These are phyloP conservation scores for Termitomyces titanicus DNA, from an alignment of 768 basidiomycete species.

Conservation along the genomic window DNA sequence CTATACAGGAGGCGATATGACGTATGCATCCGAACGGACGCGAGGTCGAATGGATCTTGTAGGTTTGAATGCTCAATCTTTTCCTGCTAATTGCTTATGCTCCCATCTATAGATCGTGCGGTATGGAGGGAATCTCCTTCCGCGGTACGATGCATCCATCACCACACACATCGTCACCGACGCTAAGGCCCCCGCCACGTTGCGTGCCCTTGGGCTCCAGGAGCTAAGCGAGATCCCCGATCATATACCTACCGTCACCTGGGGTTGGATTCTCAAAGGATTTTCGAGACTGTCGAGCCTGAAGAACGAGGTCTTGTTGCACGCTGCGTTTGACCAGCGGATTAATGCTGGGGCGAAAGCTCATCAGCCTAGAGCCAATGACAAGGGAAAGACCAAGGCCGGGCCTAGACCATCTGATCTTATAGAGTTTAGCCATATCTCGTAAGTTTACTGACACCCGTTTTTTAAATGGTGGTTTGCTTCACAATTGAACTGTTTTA, in stretches of 20 bases:
- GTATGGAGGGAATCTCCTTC: constrained; percentile 59
- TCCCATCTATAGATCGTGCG: constrained; percentile 47
- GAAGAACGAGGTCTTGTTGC: constrained; percentile 34
- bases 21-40: constrained; percentile 46
- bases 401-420: constrained; percentile 1
- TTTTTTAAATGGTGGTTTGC: background rate
- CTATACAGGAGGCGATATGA: constrained; percentile 58
- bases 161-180: constrained; percentile 73
- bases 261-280: constrained; percentile 56
- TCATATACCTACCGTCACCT: constrained; percentile 61
- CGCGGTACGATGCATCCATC: constrained; percentile 48
- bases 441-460: constrained; percentile 30
- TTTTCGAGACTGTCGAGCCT: constrained; percentile 21
- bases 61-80: constrained; percentile 24
- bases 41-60: constrained; percentile 60
- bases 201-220: constrained; percentile 46
- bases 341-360: constrained; percentile 39
- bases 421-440: constrained; percentile 41
- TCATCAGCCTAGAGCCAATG: constrained; percentile 17
- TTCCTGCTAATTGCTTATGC: background rate
- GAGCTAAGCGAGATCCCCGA: constrained; percentile 53
- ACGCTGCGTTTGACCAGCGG: constrained; percentile 46
- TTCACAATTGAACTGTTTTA: background rate
- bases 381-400: constrained; percentile 13
- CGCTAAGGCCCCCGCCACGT: constrained; percentile 22